Base-by-base conservation (phyloP, 1,284 basidiomycete species). In the Ganoderma lucidum region DNA sequence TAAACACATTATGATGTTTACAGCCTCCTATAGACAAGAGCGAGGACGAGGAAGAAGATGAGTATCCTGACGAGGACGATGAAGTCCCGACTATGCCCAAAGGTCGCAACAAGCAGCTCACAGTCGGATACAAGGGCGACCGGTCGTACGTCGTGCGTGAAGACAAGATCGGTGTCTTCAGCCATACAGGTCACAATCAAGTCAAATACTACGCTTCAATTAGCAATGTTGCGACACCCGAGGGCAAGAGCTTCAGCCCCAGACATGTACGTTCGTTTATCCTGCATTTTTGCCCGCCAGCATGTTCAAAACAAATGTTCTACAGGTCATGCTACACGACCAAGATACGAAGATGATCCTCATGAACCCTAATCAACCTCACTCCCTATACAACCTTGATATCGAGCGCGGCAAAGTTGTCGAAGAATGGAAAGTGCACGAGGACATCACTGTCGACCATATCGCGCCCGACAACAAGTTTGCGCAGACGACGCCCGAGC, bases 391-490 rank as follows among this genome's bases (percentile, higher is more conserved):
- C 83, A 92, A 87, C 74, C 92, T 99, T 88, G 98, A 99, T 81
- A 89, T 99, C 72, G 96, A 97, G 81, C 92, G 93, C 58, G 98
- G 96, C 62, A 98, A 99, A 83, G 92, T 99, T 53, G 96, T 99
- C 9, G 98, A 99, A 78, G 97, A 99, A 80, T 99, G 96, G 97
- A 97, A 97, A 80, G 91, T 99, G 19, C 93, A 97, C 78, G 96
- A 98, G 62, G 87, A 93, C 76, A 87, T 99, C 68, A 85, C 87
- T 17, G 94, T 99, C 69, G 88, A 92, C 78, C 93, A 97, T 78
- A 95, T 99, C 77, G 90, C 97, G 0, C 97, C 98, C 4, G 92
- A 96, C 76, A 92, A 88, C 82, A 99, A 99, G 83, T 98, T 96
- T 77, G 96, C 98, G 3, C 96, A 95, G 76, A 98, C 93, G 79